Conservation (phyloP, 345 rosid species). For the Gossypium australe region DNA sequence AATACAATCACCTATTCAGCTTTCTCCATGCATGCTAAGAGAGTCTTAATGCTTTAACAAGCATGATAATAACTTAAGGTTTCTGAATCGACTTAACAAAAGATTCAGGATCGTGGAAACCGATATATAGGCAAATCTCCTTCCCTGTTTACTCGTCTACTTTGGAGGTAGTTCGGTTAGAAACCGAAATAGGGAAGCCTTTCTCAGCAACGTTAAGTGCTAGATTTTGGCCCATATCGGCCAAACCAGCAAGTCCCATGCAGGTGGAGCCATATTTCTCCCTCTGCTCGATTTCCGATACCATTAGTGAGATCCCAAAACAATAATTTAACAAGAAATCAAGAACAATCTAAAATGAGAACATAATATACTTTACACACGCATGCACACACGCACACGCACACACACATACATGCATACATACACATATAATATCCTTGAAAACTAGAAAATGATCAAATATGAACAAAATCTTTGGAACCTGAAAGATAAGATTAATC, state of each 20-base stretch:
- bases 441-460: too few species aligned
- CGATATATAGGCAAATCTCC: conserved; percentile 70
- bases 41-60: conserved; percentile 93
- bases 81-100: conserved; percentile 79
- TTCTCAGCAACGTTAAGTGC: conserved; percentile 92
- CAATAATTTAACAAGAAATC: not conserved
- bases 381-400: too few species aligned
- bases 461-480: too few species aligned
- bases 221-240: conserved; percentile 97
- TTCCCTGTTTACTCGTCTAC: conserved; percentile 74
- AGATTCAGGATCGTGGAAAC: conserved; percentile 81
- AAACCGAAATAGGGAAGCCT: conserved; percentile 95
- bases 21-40: conserved; percentile 73
- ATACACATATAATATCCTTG: too few species aligned
- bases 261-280: conserved; percentile 53
- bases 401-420: too few species aligned
- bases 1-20: conserved; percentile 64
- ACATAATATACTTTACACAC: too few species aligned
- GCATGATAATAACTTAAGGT: conserved; percentile 92
- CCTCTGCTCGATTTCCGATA: conserved; percentile 22
- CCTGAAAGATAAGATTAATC: too few species aligned
- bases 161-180: conserved; percentile 82
- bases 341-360: not conserved
- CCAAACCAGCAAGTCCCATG: conserved; percentile 94
- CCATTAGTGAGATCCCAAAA: conserved; percentile 11